These are phyloP conservation scores for Globisporangium lucens DNA, from an alignment of 352 stramenopile species.

Conservation along the genomic window DNA sequence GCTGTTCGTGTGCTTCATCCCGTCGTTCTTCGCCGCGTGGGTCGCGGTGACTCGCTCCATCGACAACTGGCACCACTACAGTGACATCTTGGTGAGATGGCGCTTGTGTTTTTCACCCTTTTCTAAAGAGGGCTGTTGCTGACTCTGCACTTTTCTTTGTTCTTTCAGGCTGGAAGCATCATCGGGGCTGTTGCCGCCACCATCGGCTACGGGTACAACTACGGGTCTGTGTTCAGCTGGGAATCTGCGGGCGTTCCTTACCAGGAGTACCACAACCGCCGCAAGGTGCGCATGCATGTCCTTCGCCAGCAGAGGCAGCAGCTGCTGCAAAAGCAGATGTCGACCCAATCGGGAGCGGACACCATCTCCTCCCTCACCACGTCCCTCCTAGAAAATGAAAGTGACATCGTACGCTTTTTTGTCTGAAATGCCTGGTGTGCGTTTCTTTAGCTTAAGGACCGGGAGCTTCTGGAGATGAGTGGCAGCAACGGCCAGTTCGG, in stretches of 20 bases:
- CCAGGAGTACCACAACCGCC: constrained; percentile 28
- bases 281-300: constrained; percentile 27
- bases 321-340: constrained; percentile 19
- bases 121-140: background rate
- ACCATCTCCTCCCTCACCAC: constrained; percentile 17
- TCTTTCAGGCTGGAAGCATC: constrained; percentile 44
- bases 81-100: constrained; percentile 56
- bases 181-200: constrained; percentile 55
- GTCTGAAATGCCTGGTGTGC: constrained; percentile 12
- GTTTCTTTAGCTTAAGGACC: constrained; percentile 23
- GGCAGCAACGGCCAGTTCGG: constrained; percentile 6
- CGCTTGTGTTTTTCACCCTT: background rate
- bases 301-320: constrained; percentile 16
- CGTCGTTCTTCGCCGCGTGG: constrained; percentile 62
- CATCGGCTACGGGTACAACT: constrained; percentile 69
- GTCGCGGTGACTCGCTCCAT: constrained; percentile 70
- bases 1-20: constrained; percentile 65
- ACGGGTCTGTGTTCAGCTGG: constrained; percentile 52
- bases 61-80: constrained; percentile 88
- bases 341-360: constrained; percentile 8
- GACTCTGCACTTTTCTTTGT: background rate
- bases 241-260: constrained; percentile 29
- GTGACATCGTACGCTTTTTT: constrained; percentile 25
- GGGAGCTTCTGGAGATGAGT: constrained; percentile 20
- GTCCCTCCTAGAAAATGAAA: constrained; percentile 18